phyloP scores from a whole-genome alignment of 1,284 basidiomycete genomes.

The Tilletia horrida region DNA sequence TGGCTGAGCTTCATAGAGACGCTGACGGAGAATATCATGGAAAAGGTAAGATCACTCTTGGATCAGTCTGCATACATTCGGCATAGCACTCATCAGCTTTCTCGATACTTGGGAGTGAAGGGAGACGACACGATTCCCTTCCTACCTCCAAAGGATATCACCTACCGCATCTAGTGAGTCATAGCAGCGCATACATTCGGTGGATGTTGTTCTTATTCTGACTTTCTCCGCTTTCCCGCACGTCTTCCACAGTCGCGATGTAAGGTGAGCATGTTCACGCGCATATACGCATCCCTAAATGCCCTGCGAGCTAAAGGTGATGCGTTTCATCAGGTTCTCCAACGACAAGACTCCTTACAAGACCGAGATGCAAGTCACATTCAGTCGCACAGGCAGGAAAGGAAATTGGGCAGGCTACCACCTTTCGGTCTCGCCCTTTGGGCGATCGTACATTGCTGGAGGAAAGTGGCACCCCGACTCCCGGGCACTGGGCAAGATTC shows the following conservation, averaged over 20 bases:
- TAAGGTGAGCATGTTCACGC: neutral
- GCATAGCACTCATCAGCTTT: neutral
- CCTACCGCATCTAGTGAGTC: conserved; percentile 20
- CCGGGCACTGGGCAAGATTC: conserved; percentile 9
- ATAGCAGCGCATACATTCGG: neutral
- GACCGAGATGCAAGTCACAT: conserved; percentile 17
- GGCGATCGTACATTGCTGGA: conserved; percentile 2
- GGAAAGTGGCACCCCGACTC: conserved; percentile 18
- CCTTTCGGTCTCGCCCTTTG: neutral
- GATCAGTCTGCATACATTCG: neutral
- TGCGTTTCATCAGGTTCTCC: conserved; percentile 3
- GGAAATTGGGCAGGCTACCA: conserved; percentile 18
- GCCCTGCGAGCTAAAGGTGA: neutral
- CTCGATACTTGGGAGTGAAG: neutral
- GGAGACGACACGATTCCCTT: conserved; percentile 19
- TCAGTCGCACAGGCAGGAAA: conserved; percentile 16
- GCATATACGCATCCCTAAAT: neutral
- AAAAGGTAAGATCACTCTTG: neutral
- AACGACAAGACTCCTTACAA: conserved; percentile 17
- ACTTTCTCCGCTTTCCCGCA: neutral
- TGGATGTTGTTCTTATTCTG: neutral
- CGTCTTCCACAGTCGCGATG: conserved; percentile 10
- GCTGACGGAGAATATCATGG: conserved; percentile 15
- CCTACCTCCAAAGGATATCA: conserved; percentile 18
- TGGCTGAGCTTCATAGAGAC: conserved; percentile 18